Evolutionary conservation across 805 yeast species (phyloP), one percentile per base, ranked within the genome.

Genomic region (Torulaspora quercuum): DNA sequence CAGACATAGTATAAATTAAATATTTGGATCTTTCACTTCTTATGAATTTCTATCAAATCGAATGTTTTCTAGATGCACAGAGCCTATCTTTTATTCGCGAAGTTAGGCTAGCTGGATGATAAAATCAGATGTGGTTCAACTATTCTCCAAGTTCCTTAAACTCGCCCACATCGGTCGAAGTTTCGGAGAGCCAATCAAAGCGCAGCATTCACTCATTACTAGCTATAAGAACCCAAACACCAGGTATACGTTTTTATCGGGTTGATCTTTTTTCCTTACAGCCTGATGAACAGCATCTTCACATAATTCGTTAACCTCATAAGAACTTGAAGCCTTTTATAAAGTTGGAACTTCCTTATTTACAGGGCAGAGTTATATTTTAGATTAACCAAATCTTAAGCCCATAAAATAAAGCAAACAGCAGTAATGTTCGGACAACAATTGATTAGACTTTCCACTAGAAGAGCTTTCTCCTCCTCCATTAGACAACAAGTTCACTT

Each of bases 401-500:
- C n/a, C n/a, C n/a, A n/a, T n/a, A n/a, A n/a, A n/a, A n/a, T n/a
- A n/a, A n/a, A n/a, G n/a, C n/a, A n/a, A n/a, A n/a, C n/a, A 35
- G 21, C 39, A 28, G 50, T 37, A 41, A 61, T 63, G 61, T 45
- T 61, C 39, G 46, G 53, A 49, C 59, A 58, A 51, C 61, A 61
- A 49, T 41, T 66, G 33, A 39, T 50, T 28, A 52, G 52, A 46
- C 39, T 53, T 18, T 46, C 64, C 38, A 48, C 64, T 31, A 60
- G 57, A 50, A 69, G 82, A 64, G 57, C 67, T 25, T 80, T 80
- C 62, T 67, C 80, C 48, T 67, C 87, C 50, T 66, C 81, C 33
- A 41, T 39, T 27, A 44, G 35, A 39, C 38, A 39, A 15, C 50
- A 34, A 25, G 72, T 55, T 47, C 83, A 76, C 67, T 79, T 74